These are phyloP conservation scores for Parastagonospora nodorum DNA, from an alignment of 2,329 filamentous ascomycete species.

Conservation along the genomic window DNA sequence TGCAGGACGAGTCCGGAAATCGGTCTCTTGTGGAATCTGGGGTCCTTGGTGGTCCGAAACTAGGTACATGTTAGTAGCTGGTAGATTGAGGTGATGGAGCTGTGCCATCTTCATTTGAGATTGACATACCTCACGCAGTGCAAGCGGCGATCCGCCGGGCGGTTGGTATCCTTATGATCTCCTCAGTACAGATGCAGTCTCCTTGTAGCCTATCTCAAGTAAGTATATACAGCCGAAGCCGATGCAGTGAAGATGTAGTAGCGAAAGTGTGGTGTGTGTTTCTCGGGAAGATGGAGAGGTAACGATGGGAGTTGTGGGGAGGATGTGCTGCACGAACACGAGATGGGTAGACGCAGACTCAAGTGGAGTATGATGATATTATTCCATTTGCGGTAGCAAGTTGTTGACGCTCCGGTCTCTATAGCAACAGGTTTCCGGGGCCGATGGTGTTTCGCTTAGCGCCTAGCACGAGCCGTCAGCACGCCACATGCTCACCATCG, in stretches of 20 bases:
- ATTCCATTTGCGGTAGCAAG: too few relatives aligned
- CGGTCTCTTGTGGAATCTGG: conserved; percentile 31
- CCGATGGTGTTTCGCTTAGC: too few relatives aligned
- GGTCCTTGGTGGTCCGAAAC: conserved; percentile 48
- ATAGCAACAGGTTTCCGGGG: too few relatives aligned
- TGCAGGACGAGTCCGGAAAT: conserved; percentile 72
- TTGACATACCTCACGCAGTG: conserved; percentile 75
- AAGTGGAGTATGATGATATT: conserved; percentile 67
- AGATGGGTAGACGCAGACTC: conserved; percentile 24
- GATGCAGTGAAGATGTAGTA: conserved; percentile 17
- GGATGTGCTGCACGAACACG: conserved; percentile 28
- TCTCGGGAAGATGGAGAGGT: conserved; percentile 17
- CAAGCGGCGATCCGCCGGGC: conserved; percentile 81
- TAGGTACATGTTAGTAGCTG: conserved; percentile 35
- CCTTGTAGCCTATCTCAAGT: conserved; percentile 45
- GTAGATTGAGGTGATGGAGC: neutral
- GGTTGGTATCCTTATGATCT: conserved; percentile 53
- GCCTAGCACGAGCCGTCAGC: too few relatives aligned
- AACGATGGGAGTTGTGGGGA: conserved; percentile 25
- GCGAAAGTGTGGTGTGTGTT: conserved; percentile 11
- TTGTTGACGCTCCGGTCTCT: too few relatives aligned
- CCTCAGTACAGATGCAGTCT: conserved; percentile 51
- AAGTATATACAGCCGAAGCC: conserved; percentile 42
- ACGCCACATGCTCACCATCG: too few relatives aligned
- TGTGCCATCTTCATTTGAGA: neutral